These are phyloP conservation scores for Turritis glabra DNA, from an alignment of 345 rosid genomes.

Conservation along the genomic window DNA sequence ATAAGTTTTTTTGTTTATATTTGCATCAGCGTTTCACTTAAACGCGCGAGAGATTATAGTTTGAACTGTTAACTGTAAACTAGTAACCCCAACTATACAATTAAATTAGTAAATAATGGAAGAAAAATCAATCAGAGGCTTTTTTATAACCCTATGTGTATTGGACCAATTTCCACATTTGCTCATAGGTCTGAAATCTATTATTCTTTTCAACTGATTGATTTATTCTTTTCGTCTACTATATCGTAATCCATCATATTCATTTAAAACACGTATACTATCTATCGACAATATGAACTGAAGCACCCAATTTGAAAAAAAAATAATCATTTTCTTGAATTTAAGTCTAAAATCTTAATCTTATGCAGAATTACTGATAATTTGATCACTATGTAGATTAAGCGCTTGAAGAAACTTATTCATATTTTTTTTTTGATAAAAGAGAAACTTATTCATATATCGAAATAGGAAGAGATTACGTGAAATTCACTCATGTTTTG, in stretches of 20 bases:
- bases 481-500: neutral
- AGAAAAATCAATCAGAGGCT: neutral
- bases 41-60: constrained; percentile 5
- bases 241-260: neutral
- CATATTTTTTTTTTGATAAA: too few relatives aligned
- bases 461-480: neutral
- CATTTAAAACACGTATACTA: too few relatives aligned
- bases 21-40: constrained; percentile 16
- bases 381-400: neutral
- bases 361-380: neutral
- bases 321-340: too few relatives aligned
- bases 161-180: neutral
- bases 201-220: neutral
- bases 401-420: neutral
- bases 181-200: neutral
- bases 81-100: constrained; percentile 3
- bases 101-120: constrained; percentile 12
- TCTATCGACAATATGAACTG: neutral
- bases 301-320: neutral
- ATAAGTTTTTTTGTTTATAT: neutral
- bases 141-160: neutral
- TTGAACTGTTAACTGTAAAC: constrained; percentile 20
- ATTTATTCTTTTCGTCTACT: neutral
- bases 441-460: neutral
- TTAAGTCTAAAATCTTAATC: neutral